Base-by-base conservation (phyloP, 768 basidiomycete genomes). In the Lanmaoa rubissima region DNA sequence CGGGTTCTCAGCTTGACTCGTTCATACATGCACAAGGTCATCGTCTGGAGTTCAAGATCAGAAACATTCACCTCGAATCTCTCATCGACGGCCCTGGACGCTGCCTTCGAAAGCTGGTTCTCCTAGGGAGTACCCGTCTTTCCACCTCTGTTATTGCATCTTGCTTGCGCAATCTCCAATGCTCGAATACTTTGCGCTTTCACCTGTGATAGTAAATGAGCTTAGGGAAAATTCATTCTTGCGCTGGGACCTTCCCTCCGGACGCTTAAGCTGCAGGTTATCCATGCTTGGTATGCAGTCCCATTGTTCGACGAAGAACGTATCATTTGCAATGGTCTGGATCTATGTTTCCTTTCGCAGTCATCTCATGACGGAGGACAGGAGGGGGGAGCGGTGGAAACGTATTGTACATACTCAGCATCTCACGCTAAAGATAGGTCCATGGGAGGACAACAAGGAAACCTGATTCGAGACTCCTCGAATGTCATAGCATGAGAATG, bases 141-240 rank as follows among this genome's bases (percentile, higher is more conserved):
- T 68, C 71, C 9, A 72, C 67, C 26, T 45, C 61, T 13, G 60
- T 51, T 10, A 59, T 78, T 24, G 60, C 70, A 16, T 55, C 64
- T 16, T 75, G 69, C 46, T 53, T 78, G 8, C 57, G 58, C 31
- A 54, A 48, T 17, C 55, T 34, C 57, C 61, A 0, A 48, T 38
- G 26, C 64, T 78, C 24, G 68, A 73, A 51, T 73, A 74, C 51
- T 66, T 79, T 44, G 73, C 74, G 1, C 61, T 79, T 24, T 70
- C 69, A 2, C 57, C 74, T 21, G 60, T 73, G 36, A 75, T 74
- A 9, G 72, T 74, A 7, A 65, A 67, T 24, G 75, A 77, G 45
- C 64, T 74, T 11, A 42, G 63, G 48, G 65, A 57, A 64, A 72
- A 46, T 75, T 77, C 52, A 57, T 77, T 28, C 48, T 53, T 14